Base-by-base conservation (phyloP, 495 filamentous ascomycete species). In the Trichocladium antarcticum region DNA sequence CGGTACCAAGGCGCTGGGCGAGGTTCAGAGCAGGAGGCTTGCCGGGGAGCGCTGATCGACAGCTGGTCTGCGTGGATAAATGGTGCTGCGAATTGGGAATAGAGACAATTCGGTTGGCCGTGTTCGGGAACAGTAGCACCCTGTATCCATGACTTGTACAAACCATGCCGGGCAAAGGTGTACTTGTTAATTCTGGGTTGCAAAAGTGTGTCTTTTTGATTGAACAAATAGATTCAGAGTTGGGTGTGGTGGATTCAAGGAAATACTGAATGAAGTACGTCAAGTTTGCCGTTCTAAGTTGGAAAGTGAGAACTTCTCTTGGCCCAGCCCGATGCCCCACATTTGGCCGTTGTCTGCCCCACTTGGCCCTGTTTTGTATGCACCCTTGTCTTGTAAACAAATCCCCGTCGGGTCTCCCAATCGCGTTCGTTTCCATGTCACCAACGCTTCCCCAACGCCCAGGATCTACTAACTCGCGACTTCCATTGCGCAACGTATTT, bases 1-100 rank as follows among this genome's bases (percentile, higher is more conserved):
- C 64, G 93, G 92, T 47, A 89, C 84, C 58, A 84, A 90, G 64
- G 93, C 92, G 19, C 71, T 98, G 56, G 82, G 85, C 37, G 92
- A 98, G 70, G 90, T 97, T 22, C 92, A 94, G 68, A 82, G 80
- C 53, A 74, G 92, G 42, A 77, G 92, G 37, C 69, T 96, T 57
- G 82, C 82, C 28, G 87, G 89, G 14, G 75, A 89, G 60, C 74
- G 89, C 42, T 64, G 45, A 64, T 28, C 11, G 19, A 10, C 34
- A 49, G 35, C 35, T 39, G 43, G 21, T 24, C 7, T 40, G 24
- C 44, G 40, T 2, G 28, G 22, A n/a, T 3, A 15, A n/a, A n/a
- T n/a, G n/a, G n/a, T n/a, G n/a, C n/a, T n/a, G n/a, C n/a, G n/a
- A n/a, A n/a, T n/a, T n/a, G 2, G 6, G 38, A 15, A 1, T 15